A percentile compares a stretch with the other conserved stretches of the same genome.
Conservation (phyloP, 345 rosid species). For the Euclidium syriacum region DNA sequence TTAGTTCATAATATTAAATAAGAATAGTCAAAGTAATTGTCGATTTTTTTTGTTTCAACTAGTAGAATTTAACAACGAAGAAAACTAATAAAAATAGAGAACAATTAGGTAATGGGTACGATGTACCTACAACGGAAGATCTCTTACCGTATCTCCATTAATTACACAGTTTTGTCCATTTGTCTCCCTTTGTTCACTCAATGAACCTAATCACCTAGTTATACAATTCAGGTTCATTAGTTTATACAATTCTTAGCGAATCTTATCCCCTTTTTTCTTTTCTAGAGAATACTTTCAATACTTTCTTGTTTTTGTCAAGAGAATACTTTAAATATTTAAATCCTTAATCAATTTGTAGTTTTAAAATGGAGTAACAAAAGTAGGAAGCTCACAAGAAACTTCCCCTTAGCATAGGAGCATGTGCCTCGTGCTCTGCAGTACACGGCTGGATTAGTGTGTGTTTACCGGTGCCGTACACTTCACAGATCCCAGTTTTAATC, state of each 20-base stretch:
- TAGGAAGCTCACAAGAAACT: slow-evolving; percentile 47
- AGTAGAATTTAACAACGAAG: background rate
- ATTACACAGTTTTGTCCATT: slow-evolving; percentile 2
- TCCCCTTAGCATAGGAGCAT: slow-evolving; percentile 28
- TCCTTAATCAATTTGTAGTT: slow-evolving; percentile 6
- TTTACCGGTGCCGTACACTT: slow-evolving; percentile 46
- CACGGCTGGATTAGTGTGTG: slow-evolving; percentile 19
- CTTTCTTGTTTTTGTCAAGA: background rate
- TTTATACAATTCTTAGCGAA: slow-evolving; percentile 17
- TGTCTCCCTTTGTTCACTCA: slow-evolving; percentile 3
- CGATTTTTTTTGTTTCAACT: background rate
- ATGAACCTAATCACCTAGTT: background rate
- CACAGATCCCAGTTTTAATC: background rate
- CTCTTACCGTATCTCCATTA: slow-evolving; percentile 34
- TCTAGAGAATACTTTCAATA: background rate
- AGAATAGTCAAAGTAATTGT: background rate
- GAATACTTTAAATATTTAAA: slow-evolving; percentile 2
- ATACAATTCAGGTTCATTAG: background rate
- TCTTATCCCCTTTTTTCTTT: background rate
- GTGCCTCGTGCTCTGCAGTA: slow-evolving; percentile 33
- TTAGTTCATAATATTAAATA: background rate
- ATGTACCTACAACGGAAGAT: slow-evolving; percentile 50
- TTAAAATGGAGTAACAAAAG: background rate
- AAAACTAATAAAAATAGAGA: background rate
- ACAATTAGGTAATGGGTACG: slow-evolving; percentile 44